Evolutionary conservation across 2,329 filamentous ascomycete genomes (phyloP), one percentile per base, ranked within the genome.

Genomic region (Xylaria sp.): DNA sequence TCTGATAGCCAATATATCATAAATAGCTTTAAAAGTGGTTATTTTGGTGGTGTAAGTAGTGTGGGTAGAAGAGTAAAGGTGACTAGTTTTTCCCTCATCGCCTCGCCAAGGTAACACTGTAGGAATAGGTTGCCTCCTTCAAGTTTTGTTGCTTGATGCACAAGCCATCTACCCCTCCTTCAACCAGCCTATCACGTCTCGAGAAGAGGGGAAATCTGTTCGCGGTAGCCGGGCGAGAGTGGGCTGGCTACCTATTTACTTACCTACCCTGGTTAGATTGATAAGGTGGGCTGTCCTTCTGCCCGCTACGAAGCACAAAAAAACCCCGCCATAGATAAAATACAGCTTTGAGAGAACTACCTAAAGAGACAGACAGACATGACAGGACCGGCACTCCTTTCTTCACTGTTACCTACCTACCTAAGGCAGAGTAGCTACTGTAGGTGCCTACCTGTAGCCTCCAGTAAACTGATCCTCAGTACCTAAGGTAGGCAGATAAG

Each of bases 271-370:
- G 52, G 28, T 55, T 55, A 55, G 28, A 34, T 52, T 32, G 25
- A 25, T 50, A 15, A 15, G 55, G 23, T 52, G 65, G 44, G 46
- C 41, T 59, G 64, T 25, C 54, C 54, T 60, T 67, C 41, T 59
- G 64, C 37, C 54, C 54, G 63, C 69, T 62, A 37, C 72, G 65
- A 76, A 69, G 75, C 73, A 74, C 72, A 73, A 74, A 76, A 74
- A 74, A 70, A 73, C 75, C 75, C 75, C 75, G 74, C 75, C 75
- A 76, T 75, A 60, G 63, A 72, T 75, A 62, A 64, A 72, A 59
- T 68, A 70, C 34, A 34, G 62, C 55, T n/a, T 54, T 61, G 55
- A 67, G 50, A 65, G 25, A 58, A 18, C n/a, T 48, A 58, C n/a
- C n/a, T 48, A 48, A 50, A 20, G 10, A 3, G 28, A 44, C 44